A percentile compares a stretch with the other conserved stretches of the same genome.
Evolutionary conservation across 177 flowering plant genomes (phyloP).

Genomic region (Telopea speciosissima): DNA sequence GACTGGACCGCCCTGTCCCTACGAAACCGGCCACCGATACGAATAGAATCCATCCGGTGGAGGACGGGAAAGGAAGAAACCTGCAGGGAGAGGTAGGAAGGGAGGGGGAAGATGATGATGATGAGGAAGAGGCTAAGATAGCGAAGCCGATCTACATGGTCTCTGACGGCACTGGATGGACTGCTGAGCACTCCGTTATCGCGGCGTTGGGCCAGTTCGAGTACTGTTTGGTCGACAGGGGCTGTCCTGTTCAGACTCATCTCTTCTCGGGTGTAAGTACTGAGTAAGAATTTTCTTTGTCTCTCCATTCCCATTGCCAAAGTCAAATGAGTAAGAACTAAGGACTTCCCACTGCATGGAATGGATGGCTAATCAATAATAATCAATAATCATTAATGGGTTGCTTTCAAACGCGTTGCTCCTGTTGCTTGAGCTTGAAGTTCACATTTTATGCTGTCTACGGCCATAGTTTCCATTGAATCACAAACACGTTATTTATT

Average conservation of each 20-base stretch:
- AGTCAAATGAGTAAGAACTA: too few relatives aligned
- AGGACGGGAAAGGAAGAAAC: neutral
- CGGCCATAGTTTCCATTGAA: too few relatives aligned
- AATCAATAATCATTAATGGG: too few relatives aligned
- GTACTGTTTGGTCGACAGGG: constrained; percentile 75
- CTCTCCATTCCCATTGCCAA: too few relatives aligned
- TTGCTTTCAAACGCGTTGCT: too few relatives aligned
- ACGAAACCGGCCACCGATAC: constrained; percentile 4
- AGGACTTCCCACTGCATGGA: too few relatives aligned
- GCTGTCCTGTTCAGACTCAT: constrained; percentile 77
- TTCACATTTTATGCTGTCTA: too few relatives aligned
- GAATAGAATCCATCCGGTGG: constrained; percentile 7
- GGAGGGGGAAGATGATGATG: constrained; percentile 28
- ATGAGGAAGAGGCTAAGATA: constrained; percentile 10
- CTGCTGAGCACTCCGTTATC: constrained; percentile 78
- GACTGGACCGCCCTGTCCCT: constrained; percentile 44
- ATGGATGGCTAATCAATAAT: too few relatives aligned
- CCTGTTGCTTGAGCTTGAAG: too few relatives aligned
- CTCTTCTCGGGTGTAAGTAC: constrained; percentile 74
- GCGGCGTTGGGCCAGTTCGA: constrained; percentile 96
- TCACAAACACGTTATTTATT: too few relatives aligned
- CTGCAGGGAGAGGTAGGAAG: constrained; percentile 9
- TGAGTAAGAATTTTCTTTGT: too few relatives aligned
- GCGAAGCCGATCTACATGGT: constrained; percentile 84
- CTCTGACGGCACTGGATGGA: constrained; percentile 97